Percentiles rank a stretch among this genome's conserved stretches.
These are phyloP conservation scores for Castanea sativa DNA, from an alignment of 306 rosid genomes.

Conservation along the genomic window DNA sequence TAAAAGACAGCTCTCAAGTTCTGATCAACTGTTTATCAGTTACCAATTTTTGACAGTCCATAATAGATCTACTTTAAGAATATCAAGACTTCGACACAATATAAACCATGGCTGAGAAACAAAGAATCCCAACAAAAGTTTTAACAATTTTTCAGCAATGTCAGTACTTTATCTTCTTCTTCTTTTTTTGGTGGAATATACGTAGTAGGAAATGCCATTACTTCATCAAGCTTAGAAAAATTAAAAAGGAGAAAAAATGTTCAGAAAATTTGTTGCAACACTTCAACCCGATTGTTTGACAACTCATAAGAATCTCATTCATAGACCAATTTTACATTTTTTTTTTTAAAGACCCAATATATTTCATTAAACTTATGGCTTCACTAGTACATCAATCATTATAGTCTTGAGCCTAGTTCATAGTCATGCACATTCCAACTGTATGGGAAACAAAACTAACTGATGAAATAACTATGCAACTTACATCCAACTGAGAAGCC, in stretches of 20 bases:
- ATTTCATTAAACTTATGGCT: neutral
- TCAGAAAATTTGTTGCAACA: constrained; percentile 15
- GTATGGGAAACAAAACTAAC: constrained; percentile 10
- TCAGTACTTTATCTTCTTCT: neutral
- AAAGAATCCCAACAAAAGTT: neutral
- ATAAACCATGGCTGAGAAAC: neutral
- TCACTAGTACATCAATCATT: constrained; percentile 5
- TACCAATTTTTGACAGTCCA: neutral
- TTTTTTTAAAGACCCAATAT: neutral
- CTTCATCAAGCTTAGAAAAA: neutral
- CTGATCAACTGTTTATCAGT: neutral
- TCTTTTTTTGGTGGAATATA: too few species aligned
- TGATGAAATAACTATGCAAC: constrained; percentile 31
- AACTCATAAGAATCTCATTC: constrained; percentile 7
- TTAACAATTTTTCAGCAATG: neutral
- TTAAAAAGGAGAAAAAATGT: neutral
- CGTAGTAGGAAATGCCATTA: neutral
- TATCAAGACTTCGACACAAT: neutral
- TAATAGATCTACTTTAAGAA: neutral
- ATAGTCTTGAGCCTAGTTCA: constrained; percentile 8
- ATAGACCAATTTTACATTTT: neutral
- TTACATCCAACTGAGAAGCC: constrained; percentile 70
- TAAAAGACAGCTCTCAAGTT: neutral
- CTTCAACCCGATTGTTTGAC: constrained; percentile 2
- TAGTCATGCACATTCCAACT: constrained; percentile 11